Conservation (phyloP, 169 alveolate species). For the Neospora caninum region DNA sequence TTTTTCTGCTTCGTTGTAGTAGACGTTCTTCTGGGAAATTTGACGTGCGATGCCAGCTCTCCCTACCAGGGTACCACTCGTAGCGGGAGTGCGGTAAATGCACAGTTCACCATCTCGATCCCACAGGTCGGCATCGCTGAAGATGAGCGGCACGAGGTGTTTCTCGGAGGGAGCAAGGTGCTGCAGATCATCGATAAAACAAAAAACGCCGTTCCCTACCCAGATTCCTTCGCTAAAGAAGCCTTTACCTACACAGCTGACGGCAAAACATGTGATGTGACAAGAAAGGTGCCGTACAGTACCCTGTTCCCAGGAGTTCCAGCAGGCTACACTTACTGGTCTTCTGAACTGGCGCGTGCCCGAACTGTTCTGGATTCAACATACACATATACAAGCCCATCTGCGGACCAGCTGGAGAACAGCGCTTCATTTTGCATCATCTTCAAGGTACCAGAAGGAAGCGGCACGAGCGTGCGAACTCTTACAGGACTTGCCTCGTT, state of each 20-base stretch:
- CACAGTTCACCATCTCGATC: background rate
- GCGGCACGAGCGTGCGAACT: background rate
- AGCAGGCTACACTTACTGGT: background rate
- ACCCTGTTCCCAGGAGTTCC: background rate
- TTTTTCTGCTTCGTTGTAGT: background rate
- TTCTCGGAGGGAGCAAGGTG: background rate
- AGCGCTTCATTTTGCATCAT: background rate
- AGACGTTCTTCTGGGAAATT: background rate
- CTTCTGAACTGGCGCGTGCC: background rate
- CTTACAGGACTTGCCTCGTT: background rate
- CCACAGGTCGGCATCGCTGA: background rate
- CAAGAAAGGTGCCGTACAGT: background rate
- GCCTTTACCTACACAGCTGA: background rate
- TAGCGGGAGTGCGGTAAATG: background rate
- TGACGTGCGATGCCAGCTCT: background rate
- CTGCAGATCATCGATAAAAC: background rate
- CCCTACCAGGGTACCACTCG: background rate
- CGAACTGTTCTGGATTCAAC: background rate
- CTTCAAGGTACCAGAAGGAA: background rate
- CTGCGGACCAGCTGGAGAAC: constrained; percentile 3
- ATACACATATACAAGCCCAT: background rate
- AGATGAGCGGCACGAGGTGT: constrained; percentile 41
- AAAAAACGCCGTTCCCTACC: background rate
- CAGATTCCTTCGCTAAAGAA: background rate
- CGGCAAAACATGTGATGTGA: background rate